Conservation (phyloP, 352 stramenopile species). For the Thraustochytrium striatum region DNA sequence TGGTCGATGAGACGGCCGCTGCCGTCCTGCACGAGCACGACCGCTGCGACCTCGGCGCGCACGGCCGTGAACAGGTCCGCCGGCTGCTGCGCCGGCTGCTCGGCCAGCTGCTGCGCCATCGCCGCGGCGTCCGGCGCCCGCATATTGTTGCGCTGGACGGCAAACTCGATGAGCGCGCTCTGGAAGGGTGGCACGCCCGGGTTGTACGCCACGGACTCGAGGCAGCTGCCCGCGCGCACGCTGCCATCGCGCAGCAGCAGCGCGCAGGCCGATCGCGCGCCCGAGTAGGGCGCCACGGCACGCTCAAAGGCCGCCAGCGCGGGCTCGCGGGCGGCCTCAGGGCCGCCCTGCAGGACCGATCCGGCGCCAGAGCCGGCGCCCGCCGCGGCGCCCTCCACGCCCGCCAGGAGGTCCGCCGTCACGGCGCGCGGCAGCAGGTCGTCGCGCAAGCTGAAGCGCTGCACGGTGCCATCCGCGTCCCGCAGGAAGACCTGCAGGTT, state of each 20-base stretch:
- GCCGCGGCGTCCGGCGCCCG: too few species aligned
- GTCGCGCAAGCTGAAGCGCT: background rate
- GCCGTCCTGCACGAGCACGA: too few species aligned
- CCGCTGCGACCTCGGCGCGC: too few species aligned
- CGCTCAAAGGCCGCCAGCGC: background rate
- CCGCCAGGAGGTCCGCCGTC: slow-evolving; percentile 1
- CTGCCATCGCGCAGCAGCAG: background rate
- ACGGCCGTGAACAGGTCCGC: too few species aligned
- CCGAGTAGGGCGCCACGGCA: background rate
- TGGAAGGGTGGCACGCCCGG: background rate
- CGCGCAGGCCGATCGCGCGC: background rate
- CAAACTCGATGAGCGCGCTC: background rate
- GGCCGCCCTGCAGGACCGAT: too few species aligned
- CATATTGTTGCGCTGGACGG: too few species aligned
- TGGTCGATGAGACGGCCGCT: too few species aligned
- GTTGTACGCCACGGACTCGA: slow-evolving; percentile 36
- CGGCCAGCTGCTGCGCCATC: too few species aligned
- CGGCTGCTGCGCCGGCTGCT: too few species aligned
- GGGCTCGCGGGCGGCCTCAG: background rate
- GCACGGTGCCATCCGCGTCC: background rate
- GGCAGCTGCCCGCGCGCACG: background rate
- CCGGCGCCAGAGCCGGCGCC: too few species aligned
- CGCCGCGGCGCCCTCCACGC: background rate
- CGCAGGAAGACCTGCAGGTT: background rate
- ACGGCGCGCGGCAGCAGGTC: slow-evolving; percentile 16